Conservation (phyloP, 208 protist species). For the Leishmania major region DNA sequence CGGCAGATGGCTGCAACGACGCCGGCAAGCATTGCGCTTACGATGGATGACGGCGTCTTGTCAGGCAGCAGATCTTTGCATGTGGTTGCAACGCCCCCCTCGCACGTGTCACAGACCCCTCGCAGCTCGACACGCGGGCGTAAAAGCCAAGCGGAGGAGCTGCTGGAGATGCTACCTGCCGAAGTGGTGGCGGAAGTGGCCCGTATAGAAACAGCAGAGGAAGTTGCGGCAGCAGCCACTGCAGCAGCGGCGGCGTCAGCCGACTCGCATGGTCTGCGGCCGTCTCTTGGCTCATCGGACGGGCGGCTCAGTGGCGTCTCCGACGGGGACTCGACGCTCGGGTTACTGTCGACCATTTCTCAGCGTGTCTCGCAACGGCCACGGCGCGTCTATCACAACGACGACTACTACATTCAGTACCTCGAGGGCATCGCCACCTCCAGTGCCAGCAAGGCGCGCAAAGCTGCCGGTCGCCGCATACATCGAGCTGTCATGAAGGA, state of each 20-base stretch:
- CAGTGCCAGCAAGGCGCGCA: slow-evolving; percentile 32
- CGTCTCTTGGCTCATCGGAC: slow-evolving; percentile 10
- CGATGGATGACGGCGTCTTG: slow-evolving; percentile 21
- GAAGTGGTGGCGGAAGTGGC: slow-evolving; percentile 38
- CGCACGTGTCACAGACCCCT: slow-evolving; percentile 24
- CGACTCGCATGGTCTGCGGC: slow-evolving; percentile 4
- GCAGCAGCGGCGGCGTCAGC: slow-evolving; percentile 6
- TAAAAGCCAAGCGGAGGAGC: slow-evolving; percentile 38
- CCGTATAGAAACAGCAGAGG: slow-evolving; percentile 11
- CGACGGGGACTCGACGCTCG: slow-evolving; percentile 17
- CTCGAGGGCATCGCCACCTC: slow-evolving; percentile 34
- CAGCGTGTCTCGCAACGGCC: slow-evolving; percentile 42
- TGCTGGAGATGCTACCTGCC: slow-evolving; percentile 50
- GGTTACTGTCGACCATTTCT: slow-evolving; percentile 41
- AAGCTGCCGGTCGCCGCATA: slow-evolving; percentile 23
- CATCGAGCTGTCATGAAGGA: slow-evolving; percentile 21
- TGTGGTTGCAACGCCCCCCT: slow-evolving; percentile 16
- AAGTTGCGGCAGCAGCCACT: slow-evolving; percentile 2
- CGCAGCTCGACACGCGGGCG: slow-evolving; percentile 31
- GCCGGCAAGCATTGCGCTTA: slow-evolving; percentile 26
- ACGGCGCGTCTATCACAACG: slow-evolving; percentile 33
- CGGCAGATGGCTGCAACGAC: slow-evolving; percentile 7
- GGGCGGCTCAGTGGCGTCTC: slow-evolving; percentile 20
- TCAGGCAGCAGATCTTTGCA: slow-evolving; percentile 16
- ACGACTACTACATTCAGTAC: slow-evolving; percentile 50